Base-by-base conservation (phyloP, 495 filamentous ascomycete genomes). In the Astrocystis sublimbata region DNA sequence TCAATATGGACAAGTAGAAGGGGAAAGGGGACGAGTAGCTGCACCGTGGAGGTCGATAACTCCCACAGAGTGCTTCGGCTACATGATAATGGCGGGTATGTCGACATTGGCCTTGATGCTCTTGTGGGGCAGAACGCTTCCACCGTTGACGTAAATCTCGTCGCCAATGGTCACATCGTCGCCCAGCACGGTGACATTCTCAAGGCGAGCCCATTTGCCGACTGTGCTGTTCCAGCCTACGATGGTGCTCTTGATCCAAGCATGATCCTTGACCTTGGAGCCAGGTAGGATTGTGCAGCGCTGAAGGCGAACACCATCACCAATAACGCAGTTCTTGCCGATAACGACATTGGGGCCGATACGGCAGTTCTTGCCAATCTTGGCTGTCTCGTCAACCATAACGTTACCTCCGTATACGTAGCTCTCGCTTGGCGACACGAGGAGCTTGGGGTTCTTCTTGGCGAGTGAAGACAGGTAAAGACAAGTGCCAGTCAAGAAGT, bases 81-180 rank as follows among this genome's bases (percentile, higher is more conserved):
- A 93, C 90, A 93, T 93, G 74, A 93, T 92, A 68, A 93, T 93
- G 38, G 90, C 89, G 53, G 90, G 90, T 61, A 89, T 85, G 81
- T 99, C 94, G 73, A 99, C 91, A 76, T 99, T 99, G 67, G 86
- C 81, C 85, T 99, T 99, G 84, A 99, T 98, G 74, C 88, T 93
- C 89, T 99, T 99, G 79, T 99, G 94, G 21, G 94, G 94, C 68
- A 99, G 79, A 62, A 99, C 88, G 65, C 91, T 93, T 59, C 96
- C 94, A 67, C 94, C 94, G 78, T 99, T 99, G 73, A 98, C 96
- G 75, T 99, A 98, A 41, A 99, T 89, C 78, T 99, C 94, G 73
- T 99, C 94, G 52, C 90, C 92, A 74, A 99, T 96, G 58, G 92
- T 97, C n/a, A 99, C 94, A 75, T 99, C 94, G 76, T 99, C 96